Base-by-base conservation (phyloP, 345 rosid species). In the Leavenworthia alabamica region DNA sequence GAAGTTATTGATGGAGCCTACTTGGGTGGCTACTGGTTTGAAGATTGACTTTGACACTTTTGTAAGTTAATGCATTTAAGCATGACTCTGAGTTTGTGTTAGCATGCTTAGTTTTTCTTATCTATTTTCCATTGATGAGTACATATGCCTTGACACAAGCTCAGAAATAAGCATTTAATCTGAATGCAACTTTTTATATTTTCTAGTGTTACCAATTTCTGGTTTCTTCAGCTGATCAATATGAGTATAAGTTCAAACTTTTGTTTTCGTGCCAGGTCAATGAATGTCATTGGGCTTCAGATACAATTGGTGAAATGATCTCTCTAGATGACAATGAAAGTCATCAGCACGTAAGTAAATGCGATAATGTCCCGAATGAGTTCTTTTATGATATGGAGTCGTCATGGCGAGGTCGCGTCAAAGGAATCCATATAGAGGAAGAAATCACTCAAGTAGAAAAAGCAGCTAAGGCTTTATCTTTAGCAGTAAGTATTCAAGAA, bases 21-120 rank as follows among this genome's bases (percentile, higher is more conserved):
- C 97, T 10, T 86, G 94, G 97, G 86, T 82, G 26, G 89, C 97
- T 40, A 89, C 99, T 60, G 99, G 99, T 48, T 80, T 93, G 84
- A 89, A 89, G 64, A 73, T 86, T 19, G 90, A 89, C 71, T 86
- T 82, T 66, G 89, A 81, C 65, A 83, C 86, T 51, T 71, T 89
- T 40, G 97, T 93, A 60, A 72, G 75, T 71, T 36, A 17, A 33
- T 40, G 45, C 53, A 68, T 23, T 16, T 35, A 41, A 6, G 4
- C 57, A 56, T 19, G 20, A 42, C 13, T 16, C 20, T 33, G 45
- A 15, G 5, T 44, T 22, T 54, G 35, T 54, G 32, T 37, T 16
- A 9, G 3, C 23, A 12, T 27, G 33, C 4, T 17, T 45, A 1
- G 39, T 16, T 66, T 20, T 36, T 66, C 10, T 22, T 64, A 32